These are phyloP conservation scores for Trichodelitschia bisporula DNA, from an alignment of 495 filamentous ascomycete species.

Conservation along the genomic window DNA sequence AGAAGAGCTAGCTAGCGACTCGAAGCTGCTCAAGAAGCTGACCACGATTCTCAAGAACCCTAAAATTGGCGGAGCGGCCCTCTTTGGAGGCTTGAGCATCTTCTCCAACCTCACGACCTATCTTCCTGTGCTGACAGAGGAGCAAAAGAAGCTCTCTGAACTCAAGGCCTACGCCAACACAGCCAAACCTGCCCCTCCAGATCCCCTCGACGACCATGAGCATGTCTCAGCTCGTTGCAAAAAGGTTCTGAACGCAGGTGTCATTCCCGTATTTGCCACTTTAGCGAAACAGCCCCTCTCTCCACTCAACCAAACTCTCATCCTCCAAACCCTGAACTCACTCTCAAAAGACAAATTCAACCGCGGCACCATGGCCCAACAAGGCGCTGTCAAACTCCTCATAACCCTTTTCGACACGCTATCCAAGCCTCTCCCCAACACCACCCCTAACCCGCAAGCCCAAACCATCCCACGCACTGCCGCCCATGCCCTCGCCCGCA, in stretches of 20 bases:
- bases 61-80: conserved; percentile 13
- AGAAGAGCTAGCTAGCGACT: conserved; percentile 46
- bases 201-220: conserved; percentile 46
- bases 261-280: conserved; percentile 47
- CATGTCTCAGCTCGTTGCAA: conserved; percentile 56
- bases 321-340: conserved; percentile 51
- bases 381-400: conserved; percentile 70
- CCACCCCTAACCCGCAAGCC: conserved; percentile 16
- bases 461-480: conserved; percentile 30
- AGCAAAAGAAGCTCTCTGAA: conserved; percentile 72
- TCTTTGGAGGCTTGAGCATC: conserved; percentile 68
- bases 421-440: conserved; percentile 18
- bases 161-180: conserved; percentile 85
- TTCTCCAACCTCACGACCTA: conserved; percentile 65
- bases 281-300: conserved; percentile 39
- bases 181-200: conserved; percentile 31
- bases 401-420: conserved; percentile 38
- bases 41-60: conserved; percentile 38
- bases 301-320: conserved; percentile 32
- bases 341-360: conserved; percentile 45
- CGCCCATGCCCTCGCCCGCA: conserved; percentile 72
- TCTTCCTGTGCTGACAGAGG: conserved; percentile 54
- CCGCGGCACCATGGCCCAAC: conserved; percentile 61
- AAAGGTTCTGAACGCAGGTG: conserved; percentile 45
- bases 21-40: conserved; percentile 36